phyloP scores from a whole-genome alignment of 345 rosid genomes.

The Eucalyptus decipiens region DNA sequence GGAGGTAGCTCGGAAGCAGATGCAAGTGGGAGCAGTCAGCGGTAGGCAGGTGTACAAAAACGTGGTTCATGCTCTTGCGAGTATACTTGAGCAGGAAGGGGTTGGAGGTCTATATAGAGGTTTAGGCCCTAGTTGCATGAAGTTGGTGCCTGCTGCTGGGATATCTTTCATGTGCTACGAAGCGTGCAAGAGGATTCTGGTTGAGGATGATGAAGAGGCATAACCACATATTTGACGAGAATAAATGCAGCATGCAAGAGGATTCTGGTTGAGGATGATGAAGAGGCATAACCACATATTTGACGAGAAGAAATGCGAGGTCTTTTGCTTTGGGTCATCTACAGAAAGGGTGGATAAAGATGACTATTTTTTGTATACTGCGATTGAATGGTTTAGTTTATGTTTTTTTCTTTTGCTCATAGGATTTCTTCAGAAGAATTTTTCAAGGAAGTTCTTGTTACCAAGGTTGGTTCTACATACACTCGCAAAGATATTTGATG shows the following conservation, averaged over 20 bases:
- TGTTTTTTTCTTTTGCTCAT: background rate
- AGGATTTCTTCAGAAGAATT: background rate
- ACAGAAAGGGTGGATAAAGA: background rate
- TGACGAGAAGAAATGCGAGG: background rate
- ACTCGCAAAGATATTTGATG: background rate
- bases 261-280: constrained; percentile 61
- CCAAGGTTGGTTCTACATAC: background rate
- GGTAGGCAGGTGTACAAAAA: constrained; percentile 86
- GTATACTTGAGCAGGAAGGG: constrained; percentile 82
- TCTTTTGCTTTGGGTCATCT: background rate
- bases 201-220: constrained; percentile 42
- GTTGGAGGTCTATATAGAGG: constrained; percentile 79
- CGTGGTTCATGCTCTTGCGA: constrained; percentile 72
- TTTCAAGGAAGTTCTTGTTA: background rate
- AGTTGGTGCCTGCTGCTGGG: constrained; percentile 97
- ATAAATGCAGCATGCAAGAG: constrained; percentile 51
- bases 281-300: constrained; percentile 1
- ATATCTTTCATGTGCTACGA: constrained; percentile 99
- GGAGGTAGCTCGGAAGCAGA: constrained; percentile 95
- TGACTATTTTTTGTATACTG: background rate
- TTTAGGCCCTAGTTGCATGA: constrained; percentile 92
- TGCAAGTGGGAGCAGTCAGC: constrained; percentile 92
- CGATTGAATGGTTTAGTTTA: background rate
- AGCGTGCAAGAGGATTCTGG: constrained; percentile 82
- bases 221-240: background rate